A percentile compares a stretch with the other conserved stretches of the same genome.
These are phyloP conservation scores for Batrachochytrium dendrobatidis DNA, from an alignment of 371 early-diverging fungal species.

Conservation along the genomic window DNA sequence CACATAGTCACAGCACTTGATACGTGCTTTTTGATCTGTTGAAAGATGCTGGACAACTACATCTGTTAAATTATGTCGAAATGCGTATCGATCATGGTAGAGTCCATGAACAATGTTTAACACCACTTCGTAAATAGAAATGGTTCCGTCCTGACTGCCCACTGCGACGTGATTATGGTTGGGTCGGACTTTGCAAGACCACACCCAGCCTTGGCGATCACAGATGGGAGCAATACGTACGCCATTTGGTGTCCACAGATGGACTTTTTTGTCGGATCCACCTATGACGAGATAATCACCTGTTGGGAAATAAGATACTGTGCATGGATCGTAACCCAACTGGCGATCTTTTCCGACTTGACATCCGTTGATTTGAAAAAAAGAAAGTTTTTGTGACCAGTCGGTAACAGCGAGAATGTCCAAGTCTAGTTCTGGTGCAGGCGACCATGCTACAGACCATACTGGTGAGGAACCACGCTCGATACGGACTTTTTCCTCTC, in stretches of 20 bases:
- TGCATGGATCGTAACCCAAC: constrained; percentile 38
- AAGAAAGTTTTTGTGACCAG: constrained; percentile 43
- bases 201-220: constrained; percentile 41
- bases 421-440: constrained; percentile 23
- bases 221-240: constrained; percentile 35
- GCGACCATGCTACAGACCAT: constrained; percentile 43
- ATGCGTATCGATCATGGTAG: constrained; percentile 47
- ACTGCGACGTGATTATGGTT: constrained; percentile 38
- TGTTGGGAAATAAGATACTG: constrained; percentile 29
- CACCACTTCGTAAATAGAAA: constrained; percentile 35
- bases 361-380: constrained; percentile 38
- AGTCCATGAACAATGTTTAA: constrained; percentile 48
- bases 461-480: constrained; percentile 41
- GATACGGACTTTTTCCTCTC: constrained; percentile 42
- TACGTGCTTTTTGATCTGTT: constrained; percentile 37
- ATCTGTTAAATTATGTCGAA: constrained; percentile 47
- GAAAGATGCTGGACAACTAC: constrained; percentile 47
- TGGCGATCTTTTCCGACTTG: constrained; percentile 43
- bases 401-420: constrained; percentile 44
- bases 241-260: constrained; percentile 44
- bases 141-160: constrained; percentile 41
- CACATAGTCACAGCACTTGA: constrained; percentile 49
- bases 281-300: constrained; percentile 43
- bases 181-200: constrained; percentile 41
- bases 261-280: constrained; percentile 41